These are phyloP conservation scores for Suillus luteus DNA, from an alignment of 768 basidiomycete species.

Conservation along the genomic window DNA sequence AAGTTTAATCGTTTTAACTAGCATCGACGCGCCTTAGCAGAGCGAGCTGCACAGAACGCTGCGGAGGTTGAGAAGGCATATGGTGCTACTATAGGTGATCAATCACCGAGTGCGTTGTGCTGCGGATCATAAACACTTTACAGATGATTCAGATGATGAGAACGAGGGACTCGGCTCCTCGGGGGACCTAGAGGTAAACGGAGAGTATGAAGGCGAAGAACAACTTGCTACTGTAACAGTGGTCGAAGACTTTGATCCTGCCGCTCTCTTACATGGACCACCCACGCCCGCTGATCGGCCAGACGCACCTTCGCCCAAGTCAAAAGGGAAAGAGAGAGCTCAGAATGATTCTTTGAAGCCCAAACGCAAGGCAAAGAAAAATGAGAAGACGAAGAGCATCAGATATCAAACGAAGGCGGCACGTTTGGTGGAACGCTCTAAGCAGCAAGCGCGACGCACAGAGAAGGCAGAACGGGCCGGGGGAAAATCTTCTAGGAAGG, in stretches of 20 bases:
- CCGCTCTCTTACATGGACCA: constrained; percentile 54
- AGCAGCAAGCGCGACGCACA: constrained; percentile 62
- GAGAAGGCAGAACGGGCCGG: constrained; percentile 77
- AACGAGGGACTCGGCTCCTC: constrained; percentile 52
- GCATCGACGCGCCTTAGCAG: constrained; percentile 78
- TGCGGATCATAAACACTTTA: constrained; percentile 13
- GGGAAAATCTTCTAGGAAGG: constrained; percentile 55
- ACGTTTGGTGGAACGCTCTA: constrained; percentile 58
- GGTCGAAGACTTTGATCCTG: constrained; percentile 87
- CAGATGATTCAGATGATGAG: constrained; percentile 33
- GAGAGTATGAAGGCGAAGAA: constrained; percentile 83
- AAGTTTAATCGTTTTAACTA: constrained; percentile 34
- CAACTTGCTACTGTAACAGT: constrained; percentile 88
- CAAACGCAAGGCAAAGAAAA: constrained; percentile 32
- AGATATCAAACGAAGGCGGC: constrained; percentile 74
- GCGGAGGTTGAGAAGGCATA: constrained; percentile 76
- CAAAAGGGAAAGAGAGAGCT: constrained; percentile 21
- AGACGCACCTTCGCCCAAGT: neutral
- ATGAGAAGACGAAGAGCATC: constrained; percentile 43
- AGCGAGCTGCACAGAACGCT: constrained; percentile 78
- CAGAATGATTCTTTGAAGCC: constrained; percentile 14
- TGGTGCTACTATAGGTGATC: constrained; percentile 49
- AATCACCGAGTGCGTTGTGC: constrained; percentile 6
- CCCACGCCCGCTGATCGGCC: constrained; percentile 11
- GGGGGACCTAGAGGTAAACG: constrained; percentile 45